Evolutionary conservation across 2,329 filamentous ascomycete species (phyloP), one percentile per base, ranked within the genome.

Genomic region (Akanthomyces uredinophilus): DNA sequence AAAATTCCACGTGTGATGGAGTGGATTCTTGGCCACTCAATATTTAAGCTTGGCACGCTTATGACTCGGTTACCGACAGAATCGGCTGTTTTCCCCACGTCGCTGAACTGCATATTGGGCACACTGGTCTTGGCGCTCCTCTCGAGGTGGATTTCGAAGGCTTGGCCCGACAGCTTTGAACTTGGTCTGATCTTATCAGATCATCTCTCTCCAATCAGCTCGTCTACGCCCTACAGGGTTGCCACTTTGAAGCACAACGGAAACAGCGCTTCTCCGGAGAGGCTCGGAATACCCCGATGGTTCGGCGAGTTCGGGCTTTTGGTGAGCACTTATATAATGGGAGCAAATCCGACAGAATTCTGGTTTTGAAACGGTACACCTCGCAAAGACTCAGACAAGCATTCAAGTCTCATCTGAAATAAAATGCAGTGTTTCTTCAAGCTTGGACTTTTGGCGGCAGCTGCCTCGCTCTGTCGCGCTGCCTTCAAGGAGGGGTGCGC

Each of bases 401-500:
- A 32, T 55, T 55, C 52, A 32, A 29, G n/a, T 11, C 32, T 44
- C 24, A 16, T 35, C 22, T 44, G 39, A 55, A 44, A n/a, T 39
- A 55, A 44, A n/a, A 55, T 55, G 53, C 53, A 55, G 37, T 37
- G 52, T n/a, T 29, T 43, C 53, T 44, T 55, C 39, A 55, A 55
- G 53, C 22, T 55, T 29, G 39, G 53, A 8, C 53, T 55, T 8
- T 27, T 55, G 24, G 39, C 53, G 8, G 53, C 39, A 0, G 53
- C 53, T 16, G 61, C 61, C 35, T 37, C 61, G 20, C 27, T 60
- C 8, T 16, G 50, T 22, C 43, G 49, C 13, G 61, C 61, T 20
- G 50, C 61, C 16, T 63, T 60, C 49, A 41, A 43, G 7, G 56
- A 53, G 4, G 61, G 56, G 18, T 63, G 61, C 22, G 56, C 56